Evolutionary conservation across 179 eudicot genomes (phyloP).

Genomic region (Silene vulgaris): DNA sequence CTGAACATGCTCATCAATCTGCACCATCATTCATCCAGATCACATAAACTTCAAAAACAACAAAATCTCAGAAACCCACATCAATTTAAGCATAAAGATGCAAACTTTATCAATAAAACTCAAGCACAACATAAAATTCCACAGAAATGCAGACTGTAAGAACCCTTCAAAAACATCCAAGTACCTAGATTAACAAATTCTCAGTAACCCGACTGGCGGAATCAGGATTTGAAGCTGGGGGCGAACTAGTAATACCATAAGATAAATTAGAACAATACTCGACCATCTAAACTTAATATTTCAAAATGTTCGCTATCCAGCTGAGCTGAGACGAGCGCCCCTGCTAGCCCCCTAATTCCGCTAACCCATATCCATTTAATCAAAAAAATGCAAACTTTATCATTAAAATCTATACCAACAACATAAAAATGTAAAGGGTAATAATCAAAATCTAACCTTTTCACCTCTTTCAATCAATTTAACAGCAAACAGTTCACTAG

Average conservation of each 20-base stretch:
- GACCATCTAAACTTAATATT: too few relatives aligned
- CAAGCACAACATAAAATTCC: too few relatives aligned
- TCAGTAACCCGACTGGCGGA: too few relatives aligned
- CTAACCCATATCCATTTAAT: constrained; percentile 20
- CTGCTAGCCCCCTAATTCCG: too few relatives aligned
- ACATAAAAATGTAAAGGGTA: neutral
- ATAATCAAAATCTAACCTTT: constrained; percentile 40
- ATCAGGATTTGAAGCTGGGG: too few relatives aligned
- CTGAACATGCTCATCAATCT: constrained; percentile 90
- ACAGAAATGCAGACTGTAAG: too few relatives aligned
- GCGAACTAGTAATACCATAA: too few relatives aligned
- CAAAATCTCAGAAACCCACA: constrained; percentile 12
- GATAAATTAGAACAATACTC: too few relatives aligned
- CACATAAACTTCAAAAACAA: constrained; percentile 8
- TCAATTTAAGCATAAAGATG: constrained; percentile 15
- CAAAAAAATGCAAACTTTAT: constrained; percentile 6
- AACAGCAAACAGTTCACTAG: constrained; percentile 62
- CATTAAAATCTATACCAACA: neutral
- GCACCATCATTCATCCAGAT: constrained; percentile 18
- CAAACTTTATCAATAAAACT: neutral
- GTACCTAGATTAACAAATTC: too few relatives aligned
- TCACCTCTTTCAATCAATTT: constrained; percentile 89
- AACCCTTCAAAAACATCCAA: too few relatives aligned
- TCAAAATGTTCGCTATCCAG: too few relatives aligned
- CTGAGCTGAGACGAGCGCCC: too few relatives aligned